Percentiles rank a stretch among this genome's conserved stretches.
Conservation (phyloP, 108 stramenopile genomes). For the Pseudonitzschia pungens region DNA sequence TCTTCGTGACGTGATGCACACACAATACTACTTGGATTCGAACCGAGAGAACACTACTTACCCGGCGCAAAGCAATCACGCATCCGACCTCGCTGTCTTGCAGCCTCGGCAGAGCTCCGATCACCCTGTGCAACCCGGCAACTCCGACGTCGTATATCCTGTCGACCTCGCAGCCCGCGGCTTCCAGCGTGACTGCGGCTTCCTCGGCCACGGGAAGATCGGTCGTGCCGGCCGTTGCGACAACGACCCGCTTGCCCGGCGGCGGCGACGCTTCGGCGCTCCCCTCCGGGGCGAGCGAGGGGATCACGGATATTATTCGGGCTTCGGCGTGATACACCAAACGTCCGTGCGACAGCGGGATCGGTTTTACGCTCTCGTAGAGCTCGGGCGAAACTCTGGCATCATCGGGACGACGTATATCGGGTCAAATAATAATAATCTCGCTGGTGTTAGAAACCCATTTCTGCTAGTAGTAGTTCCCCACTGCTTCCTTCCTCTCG, state of each 20-base stretch:
- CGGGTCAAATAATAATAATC: background rate
- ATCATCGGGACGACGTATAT: background rate
- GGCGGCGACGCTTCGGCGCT: slow-evolving; percentile 13
- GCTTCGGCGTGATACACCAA: slow-evolving; percentile 70
- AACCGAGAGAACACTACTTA: slow-evolving; percentile 1
- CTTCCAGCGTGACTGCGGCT: slow-evolving; percentile 76
- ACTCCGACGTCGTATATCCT: slow-evolving; percentile 94
- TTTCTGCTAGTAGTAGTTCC: background rate
- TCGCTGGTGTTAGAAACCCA: background rate
- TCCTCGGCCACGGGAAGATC: slow-evolving; percentile 91
- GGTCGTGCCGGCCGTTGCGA: slow-evolving; percentile 90
- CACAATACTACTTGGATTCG: background rate
- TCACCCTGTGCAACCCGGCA: slow-evolving; percentile 92
- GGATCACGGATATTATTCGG: slow-evolving; percentile 65
- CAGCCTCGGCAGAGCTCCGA: slow-evolving; percentile 70
- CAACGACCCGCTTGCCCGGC: slow-evolving; percentile 48
- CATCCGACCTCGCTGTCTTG: slow-evolving; percentile 70
- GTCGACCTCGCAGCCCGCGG: slow-evolving; percentile 59
- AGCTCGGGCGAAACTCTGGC: slow-evolving; percentile 41
- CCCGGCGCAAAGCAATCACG: slow-evolving; percentile 91
- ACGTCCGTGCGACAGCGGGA: slow-evolving; percentile 55
- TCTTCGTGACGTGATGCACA: background rate
- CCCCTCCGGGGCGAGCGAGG: slow-evolving; percentile 37
- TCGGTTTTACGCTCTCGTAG: slow-evolving; percentile 32
- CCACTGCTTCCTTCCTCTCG: background rate